phyloP scores from a whole-genome alignment of 2,329 filamentous ascomycete genomes.

The Diaporthe batatas region DNA sequence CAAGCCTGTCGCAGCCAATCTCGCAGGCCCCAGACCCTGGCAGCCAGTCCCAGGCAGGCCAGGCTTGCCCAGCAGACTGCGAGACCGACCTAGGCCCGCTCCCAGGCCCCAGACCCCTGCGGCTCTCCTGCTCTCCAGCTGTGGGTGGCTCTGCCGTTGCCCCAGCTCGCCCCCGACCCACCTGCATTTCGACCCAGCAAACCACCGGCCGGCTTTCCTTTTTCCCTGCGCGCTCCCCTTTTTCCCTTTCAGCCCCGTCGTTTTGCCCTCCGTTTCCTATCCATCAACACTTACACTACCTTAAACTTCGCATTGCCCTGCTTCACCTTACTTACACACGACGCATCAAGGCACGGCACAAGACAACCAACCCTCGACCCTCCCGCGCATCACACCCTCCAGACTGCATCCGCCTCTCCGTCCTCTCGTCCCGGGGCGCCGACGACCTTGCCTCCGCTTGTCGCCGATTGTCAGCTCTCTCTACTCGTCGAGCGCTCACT shows the following conservation, averaged over 20 bases:
- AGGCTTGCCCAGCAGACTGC: neutral
- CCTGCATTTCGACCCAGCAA: conserved; percentile 19
- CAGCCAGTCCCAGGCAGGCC: conserved; percentile 10
- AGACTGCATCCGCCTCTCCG: neutral
- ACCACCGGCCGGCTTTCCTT: conserved; percentile 15
- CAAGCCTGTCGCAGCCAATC: conserved; percentile 29
- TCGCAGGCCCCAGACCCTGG: conserved; percentile 25
- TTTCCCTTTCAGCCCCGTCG: conserved; percentile 14
- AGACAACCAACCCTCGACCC: neutral
- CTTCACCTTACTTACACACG: neutral
- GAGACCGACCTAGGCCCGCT: conserved; percentile 3
- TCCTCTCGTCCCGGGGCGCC: conserved; percentile 6
- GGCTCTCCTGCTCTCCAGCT: conserved; percentile 3
- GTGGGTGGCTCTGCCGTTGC: neutral
- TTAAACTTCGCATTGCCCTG: neutral
- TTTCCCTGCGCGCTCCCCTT: conserved; percentile 12
- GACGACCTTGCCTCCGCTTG: conserved; percentile 2
- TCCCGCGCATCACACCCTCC: neutral
- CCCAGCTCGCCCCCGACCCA: conserved; percentile 14
- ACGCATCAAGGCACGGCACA: neutral
- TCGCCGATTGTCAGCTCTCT: conserved; percentile 4
- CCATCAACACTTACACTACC: conserved; percentile 10
- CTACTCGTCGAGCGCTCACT: conserved; percentile 19
- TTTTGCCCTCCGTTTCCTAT: conserved; percentile 19
- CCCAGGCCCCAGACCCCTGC: conserved; percentile 2